phyloP scores from a whole-genome alignment of 2,329 filamentous ascomycete species.

The Pochonia chlamydosporia region DNA sequence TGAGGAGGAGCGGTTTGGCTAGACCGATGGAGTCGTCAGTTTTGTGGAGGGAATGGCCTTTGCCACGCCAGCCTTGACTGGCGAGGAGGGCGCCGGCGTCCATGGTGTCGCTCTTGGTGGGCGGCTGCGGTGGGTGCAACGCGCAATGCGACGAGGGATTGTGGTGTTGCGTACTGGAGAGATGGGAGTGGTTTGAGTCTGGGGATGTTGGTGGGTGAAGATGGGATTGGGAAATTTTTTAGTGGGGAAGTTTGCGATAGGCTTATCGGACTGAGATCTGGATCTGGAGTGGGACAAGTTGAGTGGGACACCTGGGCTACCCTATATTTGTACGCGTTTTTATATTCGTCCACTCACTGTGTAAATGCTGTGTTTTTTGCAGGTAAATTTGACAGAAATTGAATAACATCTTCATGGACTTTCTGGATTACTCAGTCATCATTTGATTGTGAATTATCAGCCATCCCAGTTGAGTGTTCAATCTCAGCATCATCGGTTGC shows the following conservation, averaged over 20 bases:
- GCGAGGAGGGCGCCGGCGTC: conserved; percentile 78
- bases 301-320: too few relatives aligned
- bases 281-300: too few relatives aligned
- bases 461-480: too few relatives aligned
- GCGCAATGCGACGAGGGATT: not conserved
- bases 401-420: too few relatives aligned
- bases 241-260: conserved; percentile 1
- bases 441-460: too few relatives aligned
- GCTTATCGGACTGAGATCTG: too few relatives aligned
- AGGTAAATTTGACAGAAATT: too few relatives aligned
- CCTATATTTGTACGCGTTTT: too few relatives aligned
- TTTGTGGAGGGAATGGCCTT: conserved; percentile 80
- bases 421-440: too few relatives aligned
- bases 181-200: not conserved
- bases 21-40: conserved; percentile 69
- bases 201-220: not conserved
- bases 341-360: too few relatives aligned
- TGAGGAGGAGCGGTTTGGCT: conserved; percentile 74
- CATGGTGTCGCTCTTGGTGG: conserved; percentile 44
- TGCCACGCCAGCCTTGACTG: conserved; percentile 84
- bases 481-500: too few relatives aligned
- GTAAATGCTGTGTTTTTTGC: too few relatives aligned
- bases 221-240: not conserved
- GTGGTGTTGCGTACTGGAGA: not conserved
- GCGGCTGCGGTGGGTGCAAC: not conserved